Evolutionary conservation across 2,329 filamentous ascomycete genomes (phyloP), one percentile per base, ranked within the genome.

Genomic region (Fusarium sp.): DNA sequence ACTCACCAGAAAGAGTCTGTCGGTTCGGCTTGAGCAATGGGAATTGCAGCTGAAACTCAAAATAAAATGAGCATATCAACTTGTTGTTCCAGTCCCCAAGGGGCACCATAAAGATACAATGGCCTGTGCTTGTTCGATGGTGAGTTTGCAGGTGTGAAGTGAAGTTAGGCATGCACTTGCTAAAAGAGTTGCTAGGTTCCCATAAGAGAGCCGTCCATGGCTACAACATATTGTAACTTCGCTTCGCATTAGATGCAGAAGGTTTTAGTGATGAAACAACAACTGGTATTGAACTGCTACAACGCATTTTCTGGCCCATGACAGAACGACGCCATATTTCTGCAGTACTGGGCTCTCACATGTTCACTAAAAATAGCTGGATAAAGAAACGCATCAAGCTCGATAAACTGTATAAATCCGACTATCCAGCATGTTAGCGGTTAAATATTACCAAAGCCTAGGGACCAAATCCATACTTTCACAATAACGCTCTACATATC

Each of bases 401-500:
- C 15, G 19, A 43, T 2, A 30, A 3, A 11, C 1, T n/a, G n/a
- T 52, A 21, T 18, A 13, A 6, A 19, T 13, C 18, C 30, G 61
- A 67, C 64, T 67, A 9, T 21, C 32, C 5, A 2, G 1, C 16
- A 67, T 7, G 28, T 67, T 9, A 67, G 63, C 21, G n/a, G 43
- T 21, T 13, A 5, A 47, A 5, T 0, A 9, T 44, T 35, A 5
- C 13, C 23, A 4, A 60, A 6, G 19, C 7, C 23, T 28, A 19
- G 23, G 12, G 19, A 5, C 5, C 33, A 3, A 38, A 53, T 7
- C 12, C 37, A 50, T 50, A 28, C n/a, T 15, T 4, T 23, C 15
- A 50, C 37, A 9, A 6, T 23, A 32, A n/a, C 13, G 19, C 25
- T 61, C 40, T 56, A 73, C 6, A 73, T 30, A 16, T 67, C 80